Conservation (phyloP, 768 basidiomycete genomes). For the Mycena belliarum region DNA sequence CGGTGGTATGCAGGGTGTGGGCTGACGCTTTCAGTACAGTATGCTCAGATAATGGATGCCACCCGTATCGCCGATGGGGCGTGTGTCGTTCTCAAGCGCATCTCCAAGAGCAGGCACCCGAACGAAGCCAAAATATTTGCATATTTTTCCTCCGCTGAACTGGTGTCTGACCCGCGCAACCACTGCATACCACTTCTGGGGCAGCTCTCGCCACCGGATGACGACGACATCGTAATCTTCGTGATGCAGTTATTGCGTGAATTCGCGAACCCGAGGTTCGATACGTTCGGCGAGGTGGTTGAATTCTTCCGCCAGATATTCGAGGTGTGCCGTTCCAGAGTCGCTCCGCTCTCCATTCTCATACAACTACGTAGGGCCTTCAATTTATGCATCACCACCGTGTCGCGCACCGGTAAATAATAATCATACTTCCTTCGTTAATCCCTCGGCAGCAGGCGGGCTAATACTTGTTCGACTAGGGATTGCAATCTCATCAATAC, state of each 20-base stretch:
- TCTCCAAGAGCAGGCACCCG: background rate
- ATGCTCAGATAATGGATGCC: too few species aligned
- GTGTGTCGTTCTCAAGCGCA: background rate
- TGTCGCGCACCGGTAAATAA: conserved; percentile 32
- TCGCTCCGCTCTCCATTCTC: background rate
- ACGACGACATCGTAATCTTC: background rate
- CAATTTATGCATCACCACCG: conserved; percentile 33
- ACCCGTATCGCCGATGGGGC: background rate
- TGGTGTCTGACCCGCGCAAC: background rate
- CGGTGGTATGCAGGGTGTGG: too few species aligned
- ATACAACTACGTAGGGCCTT: conserved; percentile 23
- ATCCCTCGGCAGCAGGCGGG: too few species aligned
- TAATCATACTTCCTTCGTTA: background rate
- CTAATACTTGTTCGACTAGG: conserved; percentile 5
- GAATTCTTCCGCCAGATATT: background rate
- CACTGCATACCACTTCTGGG: background rate
- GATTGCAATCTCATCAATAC: background rate
- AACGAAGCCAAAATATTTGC: background rate
- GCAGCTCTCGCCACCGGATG: background rate
- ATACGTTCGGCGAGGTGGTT: background rate
- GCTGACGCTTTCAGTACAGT: too few species aligned
- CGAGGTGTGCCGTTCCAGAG: too few species aligned
- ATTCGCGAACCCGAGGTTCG: background rate
- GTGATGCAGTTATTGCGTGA: background rate
- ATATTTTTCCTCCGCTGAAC: background rate